These are phyloP conservation scores for Elsinoe necatrix DNA, from an alignment of 2,329 filamentous ascomycete genomes.

Conservation along the genomic window DNA sequence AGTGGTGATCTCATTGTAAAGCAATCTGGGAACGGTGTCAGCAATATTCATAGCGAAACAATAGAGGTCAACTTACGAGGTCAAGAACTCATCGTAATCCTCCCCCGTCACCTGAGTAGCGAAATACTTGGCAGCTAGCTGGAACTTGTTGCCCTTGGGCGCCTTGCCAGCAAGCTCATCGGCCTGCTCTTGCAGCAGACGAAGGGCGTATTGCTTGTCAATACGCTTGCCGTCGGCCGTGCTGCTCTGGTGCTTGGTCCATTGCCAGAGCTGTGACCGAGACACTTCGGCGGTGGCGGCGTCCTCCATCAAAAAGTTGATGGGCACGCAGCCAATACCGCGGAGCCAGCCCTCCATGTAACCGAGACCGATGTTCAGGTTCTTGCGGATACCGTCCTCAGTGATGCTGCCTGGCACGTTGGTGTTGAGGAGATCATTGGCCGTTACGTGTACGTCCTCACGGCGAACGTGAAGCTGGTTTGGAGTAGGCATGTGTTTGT, in stretches of 20 bases:
- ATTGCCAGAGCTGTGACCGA: slow-evolving; percentile 93
- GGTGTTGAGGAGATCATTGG: slow-evolving; percentile 94
- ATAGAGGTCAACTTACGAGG: slow-evolving; percentile 49
- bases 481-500: slow-evolving; percentile 95
- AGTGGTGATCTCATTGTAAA: slow-evolving; percentile 82
- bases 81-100: slow-evolving; percentile 96
- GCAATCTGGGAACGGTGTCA: slow-evolving; percentile 46
- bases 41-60: slow-evolving; percentile 20
- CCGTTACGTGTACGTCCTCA: slow-evolving; percentile 77
- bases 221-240: slow-evolving; percentile 86
- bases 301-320: slow-evolving; percentile 98
- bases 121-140: slow-evolving; percentile 87
- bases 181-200: slow-evolving; percentile 77
- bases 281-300: slow-evolving; percentile 95
- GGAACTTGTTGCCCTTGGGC: slow-evolving; percentile 82
- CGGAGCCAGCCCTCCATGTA: slow-evolving; percentile 99
- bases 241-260: slow-evolving; percentile 64
- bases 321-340: slow-evolving; percentile 89
- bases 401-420: slow-evolving; percentile 89
- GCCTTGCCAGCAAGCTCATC: slow-evolving; percentile 65
- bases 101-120: slow-evolving; percentile 88
- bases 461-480: slow-evolving; percentile 90
- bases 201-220: slow-evolving; percentile 83
- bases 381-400: slow-evolving; percentile 93
- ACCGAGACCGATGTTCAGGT: slow-evolving; percentile 87